A percentile compares a stretch with the other conserved stretches of the same genome.
Conservation (phyloP, 1,139 yeast species). For the Spencermartinsiella ligniputridi region DNA sequence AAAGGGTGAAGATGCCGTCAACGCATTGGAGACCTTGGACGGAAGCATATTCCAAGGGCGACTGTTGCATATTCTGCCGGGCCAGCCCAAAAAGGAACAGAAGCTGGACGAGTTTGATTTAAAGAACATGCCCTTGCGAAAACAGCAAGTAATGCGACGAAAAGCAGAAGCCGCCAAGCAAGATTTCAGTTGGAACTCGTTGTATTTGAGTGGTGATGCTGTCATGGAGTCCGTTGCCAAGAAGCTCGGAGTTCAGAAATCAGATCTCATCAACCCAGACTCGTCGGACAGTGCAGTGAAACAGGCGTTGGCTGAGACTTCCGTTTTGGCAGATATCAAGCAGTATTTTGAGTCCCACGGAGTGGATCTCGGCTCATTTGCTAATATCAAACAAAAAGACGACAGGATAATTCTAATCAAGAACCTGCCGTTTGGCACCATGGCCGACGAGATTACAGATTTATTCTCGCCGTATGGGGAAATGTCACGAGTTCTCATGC, state of each 20-base stretch:
- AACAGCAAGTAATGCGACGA: slow-evolving; percentile 78
- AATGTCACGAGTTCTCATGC: slow-evolving; percentile 77
- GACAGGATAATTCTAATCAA: slow-evolving; percentile 79
- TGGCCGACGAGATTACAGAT: slow-evolving; percentile 73
- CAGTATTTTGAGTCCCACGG: slow-evolving; percentile 80
- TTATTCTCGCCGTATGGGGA: slow-evolving; percentile 78
- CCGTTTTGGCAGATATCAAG: slow-evolving; percentile 87
- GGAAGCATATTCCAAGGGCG: slow-evolving; percentile 94
- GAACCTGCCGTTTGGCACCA: slow-evolving; percentile 86
- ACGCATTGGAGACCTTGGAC: slow-evolving; percentile 70
- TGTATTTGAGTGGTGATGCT: slow-evolving; percentile 87
- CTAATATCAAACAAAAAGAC: slow-evolving; percentile 63
- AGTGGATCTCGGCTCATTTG: slow-evolving; percentile 72
- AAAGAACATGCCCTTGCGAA: slow-evolving; percentile 84
- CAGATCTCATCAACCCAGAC: slow-evolving; percentile 83
- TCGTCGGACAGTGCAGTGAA: slow-evolving; percentile 89
- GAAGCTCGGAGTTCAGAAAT: slow-evolving; percentile 74
- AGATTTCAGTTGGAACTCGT: slow-evolving; percentile 93
- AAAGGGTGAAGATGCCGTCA: slow-evolving; percentile 64
- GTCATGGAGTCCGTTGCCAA: slow-evolving; percentile 86
- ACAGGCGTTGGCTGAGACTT: slow-evolving; percentile 97
- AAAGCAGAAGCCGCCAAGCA: slow-evolving; percentile 79
- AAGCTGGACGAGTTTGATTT: slow-evolving; percentile 88
- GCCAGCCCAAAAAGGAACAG: slow-evolving; percentile 65
- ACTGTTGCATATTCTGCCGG: slow-evolving; percentile 83